Base-by-base conservation (phyloP, 2,329 filamentous ascomycete species). In the Torrubiella hemipterigena region DNA sequence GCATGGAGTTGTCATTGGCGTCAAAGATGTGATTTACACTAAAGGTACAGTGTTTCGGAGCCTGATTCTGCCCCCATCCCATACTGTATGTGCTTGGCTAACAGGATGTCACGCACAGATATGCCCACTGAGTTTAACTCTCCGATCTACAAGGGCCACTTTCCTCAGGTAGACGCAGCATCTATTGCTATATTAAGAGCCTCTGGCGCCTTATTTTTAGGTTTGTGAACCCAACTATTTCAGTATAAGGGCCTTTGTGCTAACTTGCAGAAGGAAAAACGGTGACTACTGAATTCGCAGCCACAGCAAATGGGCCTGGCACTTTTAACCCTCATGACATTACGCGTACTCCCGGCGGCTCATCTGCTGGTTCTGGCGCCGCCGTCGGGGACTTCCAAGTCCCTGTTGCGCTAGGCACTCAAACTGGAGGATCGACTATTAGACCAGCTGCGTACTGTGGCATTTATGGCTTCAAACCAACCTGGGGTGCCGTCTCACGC, bases 361-460 rank as follows among this genome's bases (percentile, higher is more conserved):
- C 76, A 0, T 80, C 74, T 0, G 73, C 74, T 0, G 77, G 78
- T 0, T 80, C 76, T 0, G 77, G 62, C 0, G 75, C 77, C 0
- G 75, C 73, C 1, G 75, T 82, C 1, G 76, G 58, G 6, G 77
- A 81, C 39, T 67, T 68, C 31, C 77, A 81, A 38, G 66, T 65
- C 1, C 71, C 75, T 0, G 43, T 81, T 9, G 65, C 56, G 0
- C 52, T 82, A 0, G 77, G 75, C 1, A 78, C 76, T 0, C 77
- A 82, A 44, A 83, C 77, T 0, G 71, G 68, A 3, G 77, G 77
- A 0, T 76, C 69, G 36, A 70, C 61, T 0, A 69, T 82, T 27
- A 65, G 76, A 0, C 77, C 77, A 0, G 77, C 59, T 0, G 73
- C 73, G 0, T 82, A 69, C 52, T 78, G 72, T 37, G 76, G 76